Evolutionary conservation across 257 asterid genomes (phyloP).

Genomic region (Nicotiana benthamiana): DNA sequence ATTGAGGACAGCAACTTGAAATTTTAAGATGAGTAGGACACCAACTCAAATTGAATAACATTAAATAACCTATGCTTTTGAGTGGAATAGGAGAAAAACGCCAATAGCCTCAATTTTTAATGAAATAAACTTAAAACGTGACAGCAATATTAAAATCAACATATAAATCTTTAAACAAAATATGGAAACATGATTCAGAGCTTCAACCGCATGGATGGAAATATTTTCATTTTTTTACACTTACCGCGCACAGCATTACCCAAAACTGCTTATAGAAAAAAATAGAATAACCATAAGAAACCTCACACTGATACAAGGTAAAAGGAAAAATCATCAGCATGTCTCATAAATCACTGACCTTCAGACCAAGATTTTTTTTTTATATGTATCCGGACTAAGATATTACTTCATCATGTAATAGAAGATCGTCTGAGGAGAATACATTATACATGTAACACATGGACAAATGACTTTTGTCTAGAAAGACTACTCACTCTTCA

Average conservation of each 20-base stretch:
- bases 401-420: slow-evolving; percentile 2
- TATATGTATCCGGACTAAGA: neutral
- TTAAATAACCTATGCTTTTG: neutral
- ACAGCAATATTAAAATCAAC: neutral
- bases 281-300: neutral
- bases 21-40: neutral
- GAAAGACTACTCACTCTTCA: slow-evolving; percentile 57
- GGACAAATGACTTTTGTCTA: neutral
- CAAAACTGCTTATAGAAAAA: neutral
- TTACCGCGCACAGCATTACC: neutral
- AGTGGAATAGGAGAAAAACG: neutral
- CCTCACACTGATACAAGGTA: neutral
- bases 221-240: neutral
- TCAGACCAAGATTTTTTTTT: neutral
- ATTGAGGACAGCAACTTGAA: neutral
- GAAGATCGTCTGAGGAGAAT: neutral
- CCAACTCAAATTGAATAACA: slow-evolving; percentile 1
- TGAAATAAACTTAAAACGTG: neutral
- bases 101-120: neutral
- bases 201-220: neutral
- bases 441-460: neutral
- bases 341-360: neutral
- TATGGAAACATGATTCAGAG: neutral
- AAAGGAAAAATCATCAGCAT: neutral
- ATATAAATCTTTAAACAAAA: neutral